Conservation (phyloP, 2,329 filamentous ascomycete genomes). For the Sclerotinia trifoliorum region DNA sequence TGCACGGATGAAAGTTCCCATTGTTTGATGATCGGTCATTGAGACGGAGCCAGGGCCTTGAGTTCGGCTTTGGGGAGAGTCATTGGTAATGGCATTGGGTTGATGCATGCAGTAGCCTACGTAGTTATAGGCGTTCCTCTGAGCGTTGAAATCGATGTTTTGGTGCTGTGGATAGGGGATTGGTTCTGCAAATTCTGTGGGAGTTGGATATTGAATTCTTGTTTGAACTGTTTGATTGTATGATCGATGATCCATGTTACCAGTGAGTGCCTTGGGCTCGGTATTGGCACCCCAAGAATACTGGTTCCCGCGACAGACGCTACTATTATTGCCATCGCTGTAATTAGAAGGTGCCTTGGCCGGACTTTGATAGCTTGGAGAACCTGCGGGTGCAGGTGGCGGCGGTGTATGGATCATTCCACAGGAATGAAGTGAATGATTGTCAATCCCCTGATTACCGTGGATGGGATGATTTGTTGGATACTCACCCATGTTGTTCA, state of each 20-base stretch:
- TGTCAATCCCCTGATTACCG: background rate
- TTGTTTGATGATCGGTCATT: background rate
- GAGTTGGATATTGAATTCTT: background rate
- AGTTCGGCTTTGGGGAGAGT: background rate
- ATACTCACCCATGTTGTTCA: conserved; percentile 1
- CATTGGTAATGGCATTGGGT: background rate
- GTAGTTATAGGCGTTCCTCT: background rate
- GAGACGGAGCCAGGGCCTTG: background rate
- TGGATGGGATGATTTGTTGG: background rate
- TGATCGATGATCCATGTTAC: background rate
- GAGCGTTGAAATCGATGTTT: background rate
- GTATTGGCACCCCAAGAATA: background rate
- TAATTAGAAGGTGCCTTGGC: background rate
- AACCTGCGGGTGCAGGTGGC: background rate
- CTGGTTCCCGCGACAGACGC: background rate
- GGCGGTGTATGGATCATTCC: background rate
- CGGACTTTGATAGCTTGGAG: background rate
- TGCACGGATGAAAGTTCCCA: background rate
- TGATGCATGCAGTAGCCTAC: background rate
- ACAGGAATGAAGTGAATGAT: background rate
- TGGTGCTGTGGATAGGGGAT: background rate
- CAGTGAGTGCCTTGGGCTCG: background rate
- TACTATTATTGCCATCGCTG: background rate
- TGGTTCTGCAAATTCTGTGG: background rate
- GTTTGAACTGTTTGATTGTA: background rate